phyloP scores from a whole-genome alignment of 208 protist genomes.

The Acanthamoeba lenticulata region DNA sequence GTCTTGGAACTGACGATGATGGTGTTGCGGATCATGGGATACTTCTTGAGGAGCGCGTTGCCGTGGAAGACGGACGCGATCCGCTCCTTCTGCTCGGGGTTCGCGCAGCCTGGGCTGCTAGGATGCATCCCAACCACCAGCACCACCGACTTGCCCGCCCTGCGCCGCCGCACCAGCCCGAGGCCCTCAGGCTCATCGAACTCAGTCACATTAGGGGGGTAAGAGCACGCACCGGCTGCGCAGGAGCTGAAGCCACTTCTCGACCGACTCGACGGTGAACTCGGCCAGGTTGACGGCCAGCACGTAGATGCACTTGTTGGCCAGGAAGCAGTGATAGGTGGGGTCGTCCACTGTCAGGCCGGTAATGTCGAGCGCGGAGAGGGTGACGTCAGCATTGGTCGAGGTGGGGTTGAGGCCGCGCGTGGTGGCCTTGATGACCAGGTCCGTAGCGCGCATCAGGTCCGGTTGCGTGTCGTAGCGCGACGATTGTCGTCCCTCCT shows the following conservation, averaged over 20 bases:
- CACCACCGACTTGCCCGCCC: slow-evolving; percentile 28
- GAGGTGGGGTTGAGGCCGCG: slow-evolving; percentile 8
- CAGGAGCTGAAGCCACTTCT: slow-evolving; percentile 44
- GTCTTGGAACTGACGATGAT: neutral
- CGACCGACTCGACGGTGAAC: slow-evolving; percentile 3
- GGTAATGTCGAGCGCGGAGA: neutral
- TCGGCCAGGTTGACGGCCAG: slow-evolving; percentile 28
- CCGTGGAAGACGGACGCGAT: slow-evolving; percentile 16
- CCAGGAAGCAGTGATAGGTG: slow-evolving; percentile 36
- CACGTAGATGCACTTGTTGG: slow-evolving; percentile 36
- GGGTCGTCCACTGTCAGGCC: slow-evolving; percentile 5
- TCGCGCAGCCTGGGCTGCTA: neutral
- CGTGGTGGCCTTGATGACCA: slow-evolving; percentile 3
- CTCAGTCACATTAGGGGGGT: neutral
- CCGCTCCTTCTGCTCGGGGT: slow-evolving; percentile 14
- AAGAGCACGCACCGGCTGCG: neutral
- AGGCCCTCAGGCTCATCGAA: neutral
- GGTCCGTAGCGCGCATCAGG: neutral
- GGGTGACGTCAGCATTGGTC: neutral
- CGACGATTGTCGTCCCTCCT: neutral
- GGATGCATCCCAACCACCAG: slow-evolving; percentile 48
- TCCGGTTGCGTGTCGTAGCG: neutral
- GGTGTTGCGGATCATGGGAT: slow-evolving; percentile 44
- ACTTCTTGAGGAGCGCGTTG: slow-evolving; percentile 44
- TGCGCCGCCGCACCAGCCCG: neutral